These are phyloP conservation scores for Simplicillium aogashimaense DNA, from an alignment of 2,329 filamentous ascomycete species.

Conservation along the genomic window DNA sequence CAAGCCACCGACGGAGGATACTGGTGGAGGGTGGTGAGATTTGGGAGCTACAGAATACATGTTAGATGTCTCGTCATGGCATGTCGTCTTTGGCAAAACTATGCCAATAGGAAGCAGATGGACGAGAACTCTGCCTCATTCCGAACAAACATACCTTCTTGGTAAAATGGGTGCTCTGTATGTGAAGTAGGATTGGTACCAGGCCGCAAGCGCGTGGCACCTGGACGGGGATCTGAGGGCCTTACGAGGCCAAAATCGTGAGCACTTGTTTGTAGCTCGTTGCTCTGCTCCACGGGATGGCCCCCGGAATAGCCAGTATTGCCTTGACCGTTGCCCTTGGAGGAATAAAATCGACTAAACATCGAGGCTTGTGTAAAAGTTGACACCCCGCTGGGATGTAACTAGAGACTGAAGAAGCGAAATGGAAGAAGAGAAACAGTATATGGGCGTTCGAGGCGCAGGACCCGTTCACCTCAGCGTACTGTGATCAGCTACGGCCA, in stretches of 20 bases:
- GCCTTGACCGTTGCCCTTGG: slow-evolving; percentile 15
- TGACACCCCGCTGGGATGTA: neutral
- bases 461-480: no score
- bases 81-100: neutral
- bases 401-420: neutral
- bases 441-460: no score
- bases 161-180: neutral
- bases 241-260: neutral
- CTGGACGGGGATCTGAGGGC: neutral
- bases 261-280: neutral
- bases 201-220: neutral
- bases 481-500: no score
- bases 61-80: neutral
- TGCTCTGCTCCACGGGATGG: slow-evolving; percentile 3
- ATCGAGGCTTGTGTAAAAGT: slow-evolving; percentile 17
- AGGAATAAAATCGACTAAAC: slow-evolving; percentile 25
- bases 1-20: slow-evolving; percentile 17
- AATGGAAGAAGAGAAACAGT: neutral
- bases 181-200: neutral
- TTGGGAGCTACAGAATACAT: neutral
- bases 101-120: neutral
- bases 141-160: neutral
- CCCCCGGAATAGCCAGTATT: slow-evolving; percentile 6
- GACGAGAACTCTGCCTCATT: neutral
- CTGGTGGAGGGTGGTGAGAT: neutral